phyloP scores from a whole-genome alignment of 164 flowering plant species.

The Cinnamomum chago region DNA sequence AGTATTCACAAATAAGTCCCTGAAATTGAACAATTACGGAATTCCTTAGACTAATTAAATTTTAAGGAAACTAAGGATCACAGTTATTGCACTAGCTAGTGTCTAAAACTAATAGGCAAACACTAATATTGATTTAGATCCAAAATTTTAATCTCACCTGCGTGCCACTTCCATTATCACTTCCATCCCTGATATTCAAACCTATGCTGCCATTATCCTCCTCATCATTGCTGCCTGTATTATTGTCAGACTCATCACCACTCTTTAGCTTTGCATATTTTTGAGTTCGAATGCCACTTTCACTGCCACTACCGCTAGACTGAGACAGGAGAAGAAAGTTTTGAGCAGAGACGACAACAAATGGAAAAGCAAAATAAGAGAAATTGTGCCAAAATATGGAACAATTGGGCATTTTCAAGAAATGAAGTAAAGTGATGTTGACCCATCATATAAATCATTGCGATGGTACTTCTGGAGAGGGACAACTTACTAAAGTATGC shows the following conservation, averaged over 20 bases:
- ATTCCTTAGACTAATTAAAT: too few species aligned
- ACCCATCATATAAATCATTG: too few species aligned
- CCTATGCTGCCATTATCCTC: constrained; percentile 40
- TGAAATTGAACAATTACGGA: too few species aligned
- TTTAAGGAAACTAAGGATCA: neutral
- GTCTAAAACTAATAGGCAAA: neutral
- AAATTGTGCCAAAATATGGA: neutral
- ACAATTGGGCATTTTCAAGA: neutral
- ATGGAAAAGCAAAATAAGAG: neutral
- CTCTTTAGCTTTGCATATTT: constrained; percentile 36
- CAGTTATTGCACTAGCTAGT: too few species aligned
- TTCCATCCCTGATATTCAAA: constrained; percentile 41
- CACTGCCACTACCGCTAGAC: constrained; percentile 80
- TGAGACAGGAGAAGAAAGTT: constrained; percentile 19
- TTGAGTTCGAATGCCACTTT: constrained; percentile 45
- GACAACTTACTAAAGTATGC: neutral
- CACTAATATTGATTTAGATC: neutral
- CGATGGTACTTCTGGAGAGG: neutral
- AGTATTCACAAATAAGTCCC: too few species aligned
- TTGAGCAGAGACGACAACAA: neutral
- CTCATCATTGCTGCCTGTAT: constrained; percentile 46
- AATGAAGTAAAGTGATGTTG: neutral
- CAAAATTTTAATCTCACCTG: constrained; percentile 31
- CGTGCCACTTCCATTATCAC: constrained; percentile 63
- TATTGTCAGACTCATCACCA: constrained; percentile 37